These are phyloP conservation scores for Anthoceros angustus DNA, from an alignment of 225 moss, liverwort and hornwort genomes.

Conservation along the genomic window DNA sequence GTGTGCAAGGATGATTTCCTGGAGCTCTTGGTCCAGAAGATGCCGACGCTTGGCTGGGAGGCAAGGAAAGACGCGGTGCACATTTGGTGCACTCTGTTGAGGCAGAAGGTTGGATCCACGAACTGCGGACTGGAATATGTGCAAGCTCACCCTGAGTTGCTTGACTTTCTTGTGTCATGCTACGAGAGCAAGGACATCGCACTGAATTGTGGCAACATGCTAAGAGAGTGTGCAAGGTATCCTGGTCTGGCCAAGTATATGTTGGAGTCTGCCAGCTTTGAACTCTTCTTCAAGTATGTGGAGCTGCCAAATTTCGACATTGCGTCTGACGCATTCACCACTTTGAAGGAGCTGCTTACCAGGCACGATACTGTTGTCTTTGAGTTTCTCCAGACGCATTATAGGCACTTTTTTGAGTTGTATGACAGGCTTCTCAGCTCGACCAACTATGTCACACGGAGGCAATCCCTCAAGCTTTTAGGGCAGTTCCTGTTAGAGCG, in stretches of 20 bases:
- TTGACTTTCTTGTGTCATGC: slow-evolving; percentile 94
- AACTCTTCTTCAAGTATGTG: slow-evolving; percentile 95
- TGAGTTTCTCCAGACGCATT: slow-evolving; percentile 62
- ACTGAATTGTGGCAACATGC: slow-evolving; percentile 86
- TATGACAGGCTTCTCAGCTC: slow-evolving; percentile 86
- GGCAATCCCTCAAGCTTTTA: slow-evolving; percentile 80
- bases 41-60: slow-evolving; percentile 84
- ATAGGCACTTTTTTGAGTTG: slow-evolving; percentile 38
- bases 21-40: slow-evolving; percentile 89
- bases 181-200: slow-evolving; percentile 94
- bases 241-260: slow-evolving; percentile 66
- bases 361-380: slow-evolving; percentile 65
- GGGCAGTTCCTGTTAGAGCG: slow-evolving; percentile 88
- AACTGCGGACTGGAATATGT: slow-evolving; percentile 68
- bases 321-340: slow-evolving; percentile 89
- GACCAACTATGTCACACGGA: slow-evolving; percentile 72
- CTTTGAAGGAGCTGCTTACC: slow-evolving; percentile 94
- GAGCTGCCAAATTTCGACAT: slow-evolving; percentile 91
- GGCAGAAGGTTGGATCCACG: slow-evolving; percentile 52
- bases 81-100: slow-evolving; percentile 71
- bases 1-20: slow-evolving; percentile 75
- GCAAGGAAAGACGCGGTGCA: slow-evolving; percentile 88
- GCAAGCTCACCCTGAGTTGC: slow-evolving; percentile 62
- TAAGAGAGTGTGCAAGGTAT: slow-evolving; percentile 77
- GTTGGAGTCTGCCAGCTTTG: slow-evolving; percentile 94